Evolutionary conservation across 495 filamentous ascomycete genomes (phyloP).

Genomic region (Penicillium samsonianum): DNA sequence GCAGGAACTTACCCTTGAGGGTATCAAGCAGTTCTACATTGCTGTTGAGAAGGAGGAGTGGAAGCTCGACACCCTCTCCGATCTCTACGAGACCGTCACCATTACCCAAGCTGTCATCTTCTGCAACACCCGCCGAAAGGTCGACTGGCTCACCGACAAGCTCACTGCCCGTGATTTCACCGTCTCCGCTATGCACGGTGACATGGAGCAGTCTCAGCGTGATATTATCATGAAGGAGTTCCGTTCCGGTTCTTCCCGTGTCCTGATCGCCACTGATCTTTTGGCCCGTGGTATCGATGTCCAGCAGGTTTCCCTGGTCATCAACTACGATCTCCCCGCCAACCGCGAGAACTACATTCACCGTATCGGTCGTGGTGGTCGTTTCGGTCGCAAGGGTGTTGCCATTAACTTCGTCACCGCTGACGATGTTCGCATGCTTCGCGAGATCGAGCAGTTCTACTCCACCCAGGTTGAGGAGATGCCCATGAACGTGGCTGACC

Average conservation of each 20-base stretch:
- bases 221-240: conserved; percentile 99
- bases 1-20: conserved; percentile 97
- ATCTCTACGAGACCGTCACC: conserved; percentile 98
- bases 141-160: conserved; percentile 99
- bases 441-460: conserved; percentile 84
- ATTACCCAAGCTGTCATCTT: conserved; percentile 99
- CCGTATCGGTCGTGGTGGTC: conserved; percentile 96
- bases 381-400: conserved; percentile 99
- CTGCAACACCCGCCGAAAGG: conserved; percentile 99
- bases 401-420: conserved; percentile 99
- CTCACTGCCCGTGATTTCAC: conserved; percentile 97
- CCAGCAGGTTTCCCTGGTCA: conserved; percentile 98
- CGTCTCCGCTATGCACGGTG: conserved; percentile 98
- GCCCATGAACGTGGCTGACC: conserved; percentile 63
- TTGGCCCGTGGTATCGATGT: conserved; percentile 99
- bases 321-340: conserved; percentile 98
- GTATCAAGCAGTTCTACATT: conserved; percentile 99
- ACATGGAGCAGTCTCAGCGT: conserved; percentile 97
- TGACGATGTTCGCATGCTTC: conserved; percentile 98
- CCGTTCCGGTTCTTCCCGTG: conserved; percentile 94
- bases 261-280: conserved; percentile 96
- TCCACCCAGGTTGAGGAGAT: conserved; percentile 65
- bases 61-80: conserved; percentile 98
- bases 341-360: conserved; percentile 99
- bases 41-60: conserved; percentile 99